A percentile compares a stretch with the other conserved stretches of the same genome.
These are phyloP conservation scores for Fusarium torreyae DNA, from an alignment of 2,329 filamentous ascomycete genomes.

Conservation along the genomic window DNA sequence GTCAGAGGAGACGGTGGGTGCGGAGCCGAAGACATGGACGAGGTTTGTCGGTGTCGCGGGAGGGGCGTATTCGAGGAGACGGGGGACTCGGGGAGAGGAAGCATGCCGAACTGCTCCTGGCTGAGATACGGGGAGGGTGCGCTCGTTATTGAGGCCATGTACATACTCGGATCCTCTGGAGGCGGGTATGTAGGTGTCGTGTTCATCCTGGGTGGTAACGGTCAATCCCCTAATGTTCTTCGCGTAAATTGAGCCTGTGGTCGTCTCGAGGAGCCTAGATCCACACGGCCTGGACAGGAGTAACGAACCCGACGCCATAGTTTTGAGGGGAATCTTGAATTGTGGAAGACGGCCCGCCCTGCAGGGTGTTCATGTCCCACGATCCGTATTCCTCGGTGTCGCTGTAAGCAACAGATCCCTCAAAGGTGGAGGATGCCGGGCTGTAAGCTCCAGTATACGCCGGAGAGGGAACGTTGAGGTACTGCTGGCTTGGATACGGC, in stretches of 20 bases:
- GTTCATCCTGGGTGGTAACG: slow-evolving; percentile 66
- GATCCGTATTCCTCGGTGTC: slow-evolving; percentile 71
- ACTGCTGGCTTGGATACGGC: slow-evolving; percentile 69
- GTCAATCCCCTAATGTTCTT: slow-evolving; percentile 69
- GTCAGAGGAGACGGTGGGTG: slow-evolving; percentile 56
- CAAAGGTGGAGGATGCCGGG: slow-evolving; percentile 74
- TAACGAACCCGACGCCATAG: slow-evolving; percentile 71
- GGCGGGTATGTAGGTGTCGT: slow-evolving; percentile 63
- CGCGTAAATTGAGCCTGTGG: slow-evolving; percentile 57
- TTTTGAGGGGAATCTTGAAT: slow-evolving; percentile 62
- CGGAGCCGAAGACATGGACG: slow-evolving; percentile 55
- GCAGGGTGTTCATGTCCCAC: slow-evolving; percentile 63
- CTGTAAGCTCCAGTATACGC: slow-evolving; percentile 72
- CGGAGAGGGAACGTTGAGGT: slow-evolving; percentile 75
- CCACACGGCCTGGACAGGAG: slow-evolving; percentile 74
- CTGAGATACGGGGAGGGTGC: slow-evolving; percentile 63
- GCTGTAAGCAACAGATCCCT: slow-evolving; percentile 74
- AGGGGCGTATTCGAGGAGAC: slow-evolving; percentile 54
- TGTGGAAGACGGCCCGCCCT: slow-evolving; percentile 63
- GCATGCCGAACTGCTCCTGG: slow-evolving; percentile 61
- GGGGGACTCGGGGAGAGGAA: slow-evolving; percentile 64
- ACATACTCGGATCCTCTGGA: slow-evolving; percentile 59
- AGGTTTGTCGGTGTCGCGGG: slow-evolving; percentile 58
- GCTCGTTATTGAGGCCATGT: slow-evolving; percentile 56
- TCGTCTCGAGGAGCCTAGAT: slow-evolving; percentile 64